A percentile compares a stretch with the other conserved stretches of the same genome.
These are phyloP conservation scores for Exophiala viscosa DNA, from an alignment of 2,329 filamentous ascomycete species.

Conservation along the genomic window DNA sequence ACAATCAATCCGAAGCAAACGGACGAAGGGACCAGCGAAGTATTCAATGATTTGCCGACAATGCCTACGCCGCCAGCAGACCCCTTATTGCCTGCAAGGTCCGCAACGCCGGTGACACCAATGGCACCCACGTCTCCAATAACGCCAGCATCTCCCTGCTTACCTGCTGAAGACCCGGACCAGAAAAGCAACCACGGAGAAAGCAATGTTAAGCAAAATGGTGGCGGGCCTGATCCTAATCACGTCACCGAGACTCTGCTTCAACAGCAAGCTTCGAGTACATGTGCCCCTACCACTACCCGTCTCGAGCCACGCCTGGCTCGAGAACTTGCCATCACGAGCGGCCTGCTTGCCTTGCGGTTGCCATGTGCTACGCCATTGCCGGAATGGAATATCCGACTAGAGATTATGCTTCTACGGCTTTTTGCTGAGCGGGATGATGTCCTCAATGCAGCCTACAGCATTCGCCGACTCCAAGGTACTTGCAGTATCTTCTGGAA, in stretches of 20 bases:
- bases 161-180: not conserved
- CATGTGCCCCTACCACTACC: slow-evolving; percentile 7
- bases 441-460: slow-evolving; percentile 5
- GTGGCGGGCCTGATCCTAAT: not conserved
- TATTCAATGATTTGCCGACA: too few species aligned
- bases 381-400: slow-evolving; percentile 21
- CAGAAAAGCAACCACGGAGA: not conserved
- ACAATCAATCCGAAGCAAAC: too few species aligned
- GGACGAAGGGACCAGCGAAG: too few species aligned
- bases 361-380: slow-evolving; percentile 20
- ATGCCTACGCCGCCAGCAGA: too few species aligned
- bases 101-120: too few species aligned
- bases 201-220: not conserved
- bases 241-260: too few species aligned
- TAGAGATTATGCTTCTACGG: slow-evolving; percentile 20
- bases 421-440: slow-evolving; percentile 19
- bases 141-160: not conserved
- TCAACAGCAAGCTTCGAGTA: not conserved
- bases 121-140: not conserved
- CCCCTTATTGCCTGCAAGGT: too few species aligned
- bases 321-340: slow-evolving; percentile 18
- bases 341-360: slow-evolving; percentile 21
- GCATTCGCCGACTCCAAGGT: slow-evolving; percentile 17
- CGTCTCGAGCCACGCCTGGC: slow-evolving; percentile 13
- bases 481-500: slow-evolving; percentile 10